A percentile compares a stretch with the other conserved stretches of the same genome.
Evolutionary conservation across 768 basidiomycete species (phyloP).

Genomic region (Lentinula aciculospora): DNA sequence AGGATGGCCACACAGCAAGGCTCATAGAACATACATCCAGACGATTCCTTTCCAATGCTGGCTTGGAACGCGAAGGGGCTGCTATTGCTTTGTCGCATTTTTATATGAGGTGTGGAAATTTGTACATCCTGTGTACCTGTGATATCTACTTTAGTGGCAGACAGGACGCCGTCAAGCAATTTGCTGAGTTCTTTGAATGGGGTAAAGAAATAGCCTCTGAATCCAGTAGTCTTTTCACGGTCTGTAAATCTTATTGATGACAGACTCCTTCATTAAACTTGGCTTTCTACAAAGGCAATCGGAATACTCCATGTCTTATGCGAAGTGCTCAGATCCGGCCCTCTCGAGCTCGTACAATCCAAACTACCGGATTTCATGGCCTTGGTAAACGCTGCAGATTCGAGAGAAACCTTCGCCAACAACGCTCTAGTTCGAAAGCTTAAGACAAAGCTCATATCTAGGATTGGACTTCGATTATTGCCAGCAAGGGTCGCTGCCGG

Average conservation of each 20-base stretch:
- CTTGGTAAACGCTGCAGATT: conserved; percentile 37
- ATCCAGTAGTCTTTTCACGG: conserved; percentile 43
- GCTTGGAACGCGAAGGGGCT: conserved; percentile 82
- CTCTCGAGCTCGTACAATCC: conserved; percentile 44
- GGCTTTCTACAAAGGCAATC: conserved; percentile 40
- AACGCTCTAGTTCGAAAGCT: conserved; percentile 71
- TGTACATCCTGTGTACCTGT: neutral
- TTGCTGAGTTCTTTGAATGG: conserved; percentile 50
- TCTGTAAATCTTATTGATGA: conserved; percentile 22
- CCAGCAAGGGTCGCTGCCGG: conserved; percentile 35
- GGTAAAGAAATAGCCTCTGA: conserved; percentile 31
- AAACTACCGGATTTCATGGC: conserved; percentile 38
- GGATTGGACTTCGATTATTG: conserved; percentile 57
- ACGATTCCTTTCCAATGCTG: conserved; percentile 55
- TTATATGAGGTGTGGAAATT: conserved; percentile 63
- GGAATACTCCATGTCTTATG: conserved; percentile 67
- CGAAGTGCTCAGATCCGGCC: conserved; percentile 61
- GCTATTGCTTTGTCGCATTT: conserved; percentile 76
- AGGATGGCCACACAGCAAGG: conserved; percentile 46
- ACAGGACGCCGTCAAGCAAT: conserved; percentile 48
- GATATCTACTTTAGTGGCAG: conserved; percentile 24
- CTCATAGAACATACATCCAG: conserved; percentile 56
- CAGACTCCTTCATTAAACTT: neutral
- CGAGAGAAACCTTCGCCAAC: conserved; percentile 29
- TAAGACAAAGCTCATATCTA: conserved; percentile 60